Percentiles rank a stretch among this genome's conserved stretches.
Conservation (phyloP, 192 early-diverging fungal species). For the Coemansia sp. region DNA sequence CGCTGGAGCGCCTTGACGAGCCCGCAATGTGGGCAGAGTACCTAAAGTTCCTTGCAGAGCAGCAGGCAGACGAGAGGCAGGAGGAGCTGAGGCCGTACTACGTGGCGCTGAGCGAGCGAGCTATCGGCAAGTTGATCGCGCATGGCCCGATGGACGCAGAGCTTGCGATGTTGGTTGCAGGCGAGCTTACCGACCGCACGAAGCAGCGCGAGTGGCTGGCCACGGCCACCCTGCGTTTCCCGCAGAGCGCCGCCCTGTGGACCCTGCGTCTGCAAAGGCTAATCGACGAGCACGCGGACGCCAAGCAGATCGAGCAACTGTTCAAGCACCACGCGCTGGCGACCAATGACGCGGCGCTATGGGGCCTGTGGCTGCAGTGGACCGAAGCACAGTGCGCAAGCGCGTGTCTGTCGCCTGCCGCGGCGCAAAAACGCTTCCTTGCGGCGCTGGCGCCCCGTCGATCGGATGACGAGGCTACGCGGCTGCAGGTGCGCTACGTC, state of each 20-base stretch:
- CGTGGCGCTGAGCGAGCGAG: not conserved
- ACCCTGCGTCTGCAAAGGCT: slow-evolving; percentile 13
- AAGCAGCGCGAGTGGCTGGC: slow-evolving; percentile 14
- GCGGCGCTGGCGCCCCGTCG: slow-evolving; percentile 21
- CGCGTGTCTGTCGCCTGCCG: not conserved
- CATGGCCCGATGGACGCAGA: slow-evolving; percentile 3
- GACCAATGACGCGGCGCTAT: slow-evolving; percentile 34
- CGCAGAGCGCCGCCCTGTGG: slow-evolving; percentile 30
- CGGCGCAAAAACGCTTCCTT: no score
- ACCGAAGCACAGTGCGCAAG: slow-evolving; percentile 21
- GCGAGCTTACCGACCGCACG: not conserved
- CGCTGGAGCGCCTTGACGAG: slow-evolving; percentile 40
- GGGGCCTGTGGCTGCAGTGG: slow-evolving; percentile 42
- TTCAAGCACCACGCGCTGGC: slow-evolving; percentile 42
- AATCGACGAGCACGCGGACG: not conserved
- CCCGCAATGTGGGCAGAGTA: slow-evolving; percentile 64
- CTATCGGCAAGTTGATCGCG: no score
- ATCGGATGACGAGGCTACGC: slow-evolving; percentile 53
- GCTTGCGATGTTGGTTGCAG: slow-evolving; percentile 7
- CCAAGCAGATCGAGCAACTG: slow-evolving; percentile 44
- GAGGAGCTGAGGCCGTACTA: no score
- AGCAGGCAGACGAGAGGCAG: slow-evolving; percentile 49
- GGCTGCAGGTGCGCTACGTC: slow-evolving; percentile 56
- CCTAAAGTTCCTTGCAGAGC: slow-evolving; percentile 58
- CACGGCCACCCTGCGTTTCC: slow-evolving; percentile 23